A percentile compares a stretch with the other conserved stretches of the same genome.
Evolutionary conservation across 306 rosid species (phyloP).

Genomic region (Aeschynomene evenia): DNA sequence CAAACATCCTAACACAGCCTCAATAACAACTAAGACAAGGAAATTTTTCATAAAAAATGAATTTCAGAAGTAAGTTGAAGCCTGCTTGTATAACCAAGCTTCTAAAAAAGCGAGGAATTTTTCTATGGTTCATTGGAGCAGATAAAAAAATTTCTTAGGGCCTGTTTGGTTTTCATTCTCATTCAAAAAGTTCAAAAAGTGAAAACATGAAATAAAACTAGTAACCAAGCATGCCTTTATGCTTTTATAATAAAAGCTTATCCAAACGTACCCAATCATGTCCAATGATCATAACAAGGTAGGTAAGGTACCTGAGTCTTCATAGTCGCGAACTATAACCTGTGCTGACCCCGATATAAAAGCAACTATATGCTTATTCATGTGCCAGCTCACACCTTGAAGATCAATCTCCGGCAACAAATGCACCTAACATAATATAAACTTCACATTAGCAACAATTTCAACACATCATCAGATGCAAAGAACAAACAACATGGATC

Average conservation of each 20-base stretch:
- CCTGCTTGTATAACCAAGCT: not conserved
- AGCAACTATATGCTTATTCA: conserved; percentile 76
- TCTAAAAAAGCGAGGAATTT: not conserved
- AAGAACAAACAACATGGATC: not conserved
- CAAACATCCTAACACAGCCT: not conserved
- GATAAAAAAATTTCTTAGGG: not conserved
- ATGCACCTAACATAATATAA: conserved; percentile 53
- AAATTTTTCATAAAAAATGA: not conserved
- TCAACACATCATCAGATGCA: not conserved
- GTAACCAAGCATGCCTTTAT: no score
- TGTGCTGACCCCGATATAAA: conserved; percentile 68
- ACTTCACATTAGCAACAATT: not conserved
- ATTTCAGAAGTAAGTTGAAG: not conserved
- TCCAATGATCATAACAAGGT: not conserved
- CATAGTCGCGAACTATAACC: conserved; percentile 69
- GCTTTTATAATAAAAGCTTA: not conserved
- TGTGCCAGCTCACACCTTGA: conserved; percentile 95
- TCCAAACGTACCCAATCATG: not conserved
- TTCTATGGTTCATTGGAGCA: not conserved
- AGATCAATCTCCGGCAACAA: conserved; percentile 78
- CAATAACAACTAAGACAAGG: not conserved
- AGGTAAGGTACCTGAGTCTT: conserved; percentile 71
- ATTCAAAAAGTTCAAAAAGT: no score
- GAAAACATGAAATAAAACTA: no score
- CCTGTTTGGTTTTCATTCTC: no score